Evolutionary conservation across 768 basidiomycete species (phyloP).

Genomic region (Auricularia sp.): DNA sequence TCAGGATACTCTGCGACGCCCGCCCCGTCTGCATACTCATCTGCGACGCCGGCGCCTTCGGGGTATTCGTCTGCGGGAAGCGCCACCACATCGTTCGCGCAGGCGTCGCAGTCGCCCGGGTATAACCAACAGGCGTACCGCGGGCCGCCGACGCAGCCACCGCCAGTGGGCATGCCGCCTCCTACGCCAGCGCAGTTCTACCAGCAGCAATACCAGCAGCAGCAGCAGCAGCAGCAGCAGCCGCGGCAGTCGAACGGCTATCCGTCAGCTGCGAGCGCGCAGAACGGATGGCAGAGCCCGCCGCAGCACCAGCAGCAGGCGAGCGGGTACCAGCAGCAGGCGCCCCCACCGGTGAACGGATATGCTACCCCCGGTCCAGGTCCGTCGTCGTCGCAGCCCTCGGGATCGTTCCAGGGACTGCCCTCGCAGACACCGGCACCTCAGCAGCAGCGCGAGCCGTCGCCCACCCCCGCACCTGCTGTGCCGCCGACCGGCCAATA

Average conservation of each 20-base stretch:
- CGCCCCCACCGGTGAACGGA: not conserved
- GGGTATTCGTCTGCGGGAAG: conserved; percentile 13
- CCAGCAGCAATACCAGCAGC: conserved; percentile 25
- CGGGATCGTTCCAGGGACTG: conserved; percentile 16
- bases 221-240: conserved; percentile 15
- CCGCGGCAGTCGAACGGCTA: conserved; percentile 1
- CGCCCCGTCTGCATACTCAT: conserved; percentile 8
- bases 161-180: not conserved
- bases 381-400: conserved; percentile 21
- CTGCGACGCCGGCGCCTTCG: not conserved
- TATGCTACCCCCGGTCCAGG: not conserved
- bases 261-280: not conserved
- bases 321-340: conserved; percentile 5
- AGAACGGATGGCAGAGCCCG: conserved; percentile 3
- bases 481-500: conserved; percentile 59
- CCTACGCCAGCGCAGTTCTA: conserved; percentile 28
- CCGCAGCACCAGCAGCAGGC: conserved; percentile 21
- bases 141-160: conserved; percentile 1
- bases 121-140: conserved; percentile 10
- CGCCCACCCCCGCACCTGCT: conserved; percentile 25
- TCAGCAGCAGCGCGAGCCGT: conserved; percentile 29
- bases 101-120: conserved; percentile 9
- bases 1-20: conserved; percentile 14
- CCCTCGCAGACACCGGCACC: conserved; percentile 16
- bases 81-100: not conserved